Percentiles rank a stretch among this genome's conserved stretches.
Conservation (phyloP, 176 grass and related monocot genomes). For the Carex cristatella region DNA sequence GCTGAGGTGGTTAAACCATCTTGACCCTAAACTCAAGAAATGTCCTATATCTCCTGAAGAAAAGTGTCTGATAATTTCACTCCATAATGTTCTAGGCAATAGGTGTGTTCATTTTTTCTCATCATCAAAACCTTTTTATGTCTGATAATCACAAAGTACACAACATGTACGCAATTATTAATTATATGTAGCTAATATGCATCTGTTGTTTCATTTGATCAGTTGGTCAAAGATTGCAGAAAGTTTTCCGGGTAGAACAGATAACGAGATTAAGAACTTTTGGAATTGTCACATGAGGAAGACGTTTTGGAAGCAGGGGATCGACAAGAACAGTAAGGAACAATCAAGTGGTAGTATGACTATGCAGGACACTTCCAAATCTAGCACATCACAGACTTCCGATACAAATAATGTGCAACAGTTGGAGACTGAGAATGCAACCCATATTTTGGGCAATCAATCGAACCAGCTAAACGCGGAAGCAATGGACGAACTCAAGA, state of each 20-base stretch:
- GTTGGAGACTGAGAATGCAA: not conserved
- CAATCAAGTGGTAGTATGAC: not conserved
- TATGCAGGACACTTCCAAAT: not conserved
- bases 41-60: conserved; percentile 59
- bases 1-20: conserved; percentile 75
- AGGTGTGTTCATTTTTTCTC: conserved; percentile 27
- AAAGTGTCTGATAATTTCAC: conserved; percentile 45
- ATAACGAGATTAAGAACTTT: conserved; percentile 82
- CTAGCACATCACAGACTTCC: no score
- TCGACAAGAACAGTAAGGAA: not conserved
- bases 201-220: not conserved
- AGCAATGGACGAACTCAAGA: not conserved
- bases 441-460: not conserved
- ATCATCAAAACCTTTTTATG: not conserved
- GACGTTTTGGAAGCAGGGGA: conserved; percentile 7
- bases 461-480: not conserved
- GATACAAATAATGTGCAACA: not conserved
- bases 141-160: not conserved
- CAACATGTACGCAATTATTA: not conserved
- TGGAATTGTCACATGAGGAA: conserved; percentile 65
- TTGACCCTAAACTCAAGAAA: conserved; percentile 57
- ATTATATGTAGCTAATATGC: not conserved
- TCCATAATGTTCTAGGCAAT: conserved; percentile 60
- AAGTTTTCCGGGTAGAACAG: conserved; percentile 66
- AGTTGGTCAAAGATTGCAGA: conserved; percentile 72